These are phyloP conservation scores for Selaginella moellendorffii DNA, from an alignment of 75 land plant genomes.

Conservation along the genomic window DNA sequence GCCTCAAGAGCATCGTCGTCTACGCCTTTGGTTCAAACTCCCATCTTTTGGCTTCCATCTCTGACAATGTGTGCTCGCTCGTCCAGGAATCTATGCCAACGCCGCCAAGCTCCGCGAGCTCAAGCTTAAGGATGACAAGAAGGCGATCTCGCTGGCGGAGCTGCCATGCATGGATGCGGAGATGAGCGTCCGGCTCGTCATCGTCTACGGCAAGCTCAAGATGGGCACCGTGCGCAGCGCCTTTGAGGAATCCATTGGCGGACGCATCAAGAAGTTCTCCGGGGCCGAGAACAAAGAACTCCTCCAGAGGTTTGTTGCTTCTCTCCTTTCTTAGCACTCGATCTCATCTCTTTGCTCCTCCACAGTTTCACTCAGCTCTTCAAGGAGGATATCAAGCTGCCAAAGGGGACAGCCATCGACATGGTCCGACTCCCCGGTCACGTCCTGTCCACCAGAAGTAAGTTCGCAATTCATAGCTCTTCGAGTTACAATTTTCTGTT, in stretches of 20 bases:
- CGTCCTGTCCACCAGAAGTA: constrained; percentile 70
- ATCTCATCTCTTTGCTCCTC: not conserved
- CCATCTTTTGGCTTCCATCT: no score
- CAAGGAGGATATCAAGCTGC: constrained; percentile 81
- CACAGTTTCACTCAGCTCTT: constrained; percentile 77
- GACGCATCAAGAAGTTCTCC: constrained; percentile 58
- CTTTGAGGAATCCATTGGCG: constrained; percentile 88
- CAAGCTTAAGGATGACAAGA: no score
- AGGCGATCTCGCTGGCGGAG: constrained; percentile 35
- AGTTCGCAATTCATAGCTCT: no score
- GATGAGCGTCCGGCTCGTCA: constrained; percentile 74
- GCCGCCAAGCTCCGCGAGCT: constrained; percentile 34
- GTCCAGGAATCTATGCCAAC: constrained; percentile 82
- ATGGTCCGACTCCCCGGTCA: constrained; percentile 62
- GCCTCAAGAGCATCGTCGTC: constrained; percentile 77
- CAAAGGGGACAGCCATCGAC: constrained; percentile 69
- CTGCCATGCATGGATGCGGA: constrained; percentile 41
- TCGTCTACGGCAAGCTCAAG: constrained; percentile 67
- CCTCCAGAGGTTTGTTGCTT: constrained; percentile 42
- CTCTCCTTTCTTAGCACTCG: not conserved
- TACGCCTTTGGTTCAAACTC: constrained; percentile 89
- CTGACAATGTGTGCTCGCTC: constrained; percentile 4
- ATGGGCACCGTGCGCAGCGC: constrained; percentile 85
- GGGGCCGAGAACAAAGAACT: constrained; percentile 59
- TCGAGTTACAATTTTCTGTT: no score